These are phyloP conservation scores for Naganishia albida DNA, from an alignment of 1,284 basidiomycete species.

Conservation along the genomic window DNA sequence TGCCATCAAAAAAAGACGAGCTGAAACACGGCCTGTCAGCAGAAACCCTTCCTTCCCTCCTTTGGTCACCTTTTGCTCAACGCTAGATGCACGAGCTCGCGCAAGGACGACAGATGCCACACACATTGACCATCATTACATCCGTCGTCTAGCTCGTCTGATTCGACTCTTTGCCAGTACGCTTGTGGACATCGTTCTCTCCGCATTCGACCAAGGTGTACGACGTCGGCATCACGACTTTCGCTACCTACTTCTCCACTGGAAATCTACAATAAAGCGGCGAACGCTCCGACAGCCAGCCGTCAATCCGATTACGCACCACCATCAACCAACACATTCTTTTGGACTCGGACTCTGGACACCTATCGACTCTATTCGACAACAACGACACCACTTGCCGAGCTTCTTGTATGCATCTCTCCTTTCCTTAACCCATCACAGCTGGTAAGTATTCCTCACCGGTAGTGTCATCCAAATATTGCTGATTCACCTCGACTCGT, in stretches of 20 bases:
- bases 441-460: neutral
- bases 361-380: neutral
- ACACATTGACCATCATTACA: neutral
- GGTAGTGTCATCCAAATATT: too few relatives aligned
- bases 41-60: conserved; percentile 2
- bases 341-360: neutral
- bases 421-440: neutral
- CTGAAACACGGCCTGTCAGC: conserved; percentile 9
- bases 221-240: neutral
- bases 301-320: neutral
- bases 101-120: conserved; percentile 12
- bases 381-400: neutral
- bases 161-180: neutral
- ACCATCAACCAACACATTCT: neutral
- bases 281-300: too few relatives aligned
- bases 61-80: conserved; percentile 26
- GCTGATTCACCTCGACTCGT: too few relatives aligned
- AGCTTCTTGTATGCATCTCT: conserved; percentile 6
- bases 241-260: neutral
- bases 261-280: neutral
- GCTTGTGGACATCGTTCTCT: neutral
- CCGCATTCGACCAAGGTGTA: neutral
- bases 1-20: neutral
- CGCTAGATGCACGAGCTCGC: conserved; percentile 25
- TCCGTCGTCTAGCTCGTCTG: neutral